Conservation (phyloP, 2,329 filamentous ascomycete genomes). For the Corynespora cassiicola region DNA sequence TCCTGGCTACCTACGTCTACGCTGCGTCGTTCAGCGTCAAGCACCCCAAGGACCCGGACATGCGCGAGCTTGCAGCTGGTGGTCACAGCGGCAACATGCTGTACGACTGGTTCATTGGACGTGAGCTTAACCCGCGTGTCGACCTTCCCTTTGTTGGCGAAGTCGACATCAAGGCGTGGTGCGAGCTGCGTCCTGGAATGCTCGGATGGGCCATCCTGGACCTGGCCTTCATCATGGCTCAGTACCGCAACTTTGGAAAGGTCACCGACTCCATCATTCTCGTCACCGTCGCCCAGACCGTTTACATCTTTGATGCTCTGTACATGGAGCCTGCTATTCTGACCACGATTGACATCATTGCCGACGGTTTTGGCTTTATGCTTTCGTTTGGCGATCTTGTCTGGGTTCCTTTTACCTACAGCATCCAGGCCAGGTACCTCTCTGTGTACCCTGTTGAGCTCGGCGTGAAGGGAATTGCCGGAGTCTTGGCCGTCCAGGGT, state of each 20-base stretch:
- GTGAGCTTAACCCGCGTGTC: slow-evolving; percentile 90
- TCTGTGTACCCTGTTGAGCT: slow-evolving; percentile 82
- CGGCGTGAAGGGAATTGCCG: slow-evolving; percentile 69
- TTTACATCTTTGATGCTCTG: slow-evolving; percentile 85
- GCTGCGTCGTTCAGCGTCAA: slow-evolving; percentile 81
- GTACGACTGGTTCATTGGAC: slow-evolving; percentile 97
- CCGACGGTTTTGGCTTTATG: slow-evolving; percentile 96
- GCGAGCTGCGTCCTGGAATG: slow-evolving; percentile 90
- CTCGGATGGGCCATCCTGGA: slow-evolving; percentile 88
- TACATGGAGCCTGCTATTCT: slow-evolving; percentile 89
- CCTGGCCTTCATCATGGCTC: slow-evolving; percentile 82
- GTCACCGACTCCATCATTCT: slow-evolving; percentile 87
- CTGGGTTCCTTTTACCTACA: slow-evolving; percentile 93
- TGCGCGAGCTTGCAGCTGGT: slow-evolving; percentile 80
- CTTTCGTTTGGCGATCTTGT: slow-evolving; percentile 89
- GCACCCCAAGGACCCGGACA: slow-evolving; percentile 69
- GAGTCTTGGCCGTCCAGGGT: slow-evolving; percentile 71
- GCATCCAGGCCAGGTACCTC: slow-evolving; percentile 83
- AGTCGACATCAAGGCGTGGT: slow-evolving; percentile 88
- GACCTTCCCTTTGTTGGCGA: slow-evolving; percentile 80
- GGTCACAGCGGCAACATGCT: slow-evolving; percentile 83
- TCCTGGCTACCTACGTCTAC: slow-evolving; percentile 80
- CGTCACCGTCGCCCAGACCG: slow-evolving; percentile 75
- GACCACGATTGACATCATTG: slow-evolving; percentile 93
- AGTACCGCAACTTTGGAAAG: slow-evolving; percentile 83